Base-by-base conservation (phyloP, 2,329 filamentous ascomycete species). In the Xylaria digitata region DNA sequence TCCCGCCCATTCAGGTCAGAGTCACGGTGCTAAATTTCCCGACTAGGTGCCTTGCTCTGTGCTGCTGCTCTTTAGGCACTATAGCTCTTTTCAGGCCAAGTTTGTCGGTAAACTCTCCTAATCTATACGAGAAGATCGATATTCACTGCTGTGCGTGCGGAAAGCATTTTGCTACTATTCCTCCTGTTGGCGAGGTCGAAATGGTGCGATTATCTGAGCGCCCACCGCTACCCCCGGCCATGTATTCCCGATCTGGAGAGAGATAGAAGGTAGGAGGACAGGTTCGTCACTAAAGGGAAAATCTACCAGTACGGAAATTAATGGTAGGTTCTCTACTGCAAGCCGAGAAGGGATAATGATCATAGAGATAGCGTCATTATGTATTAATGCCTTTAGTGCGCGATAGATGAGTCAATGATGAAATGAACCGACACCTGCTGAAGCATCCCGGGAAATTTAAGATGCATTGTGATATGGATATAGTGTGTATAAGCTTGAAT, bases 121-220 rank as follows among this genome's bases (percentile, higher is more conserved):
- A 62, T 21, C 52, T 46, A 46, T 45, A 30, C 17, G 45, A 45
- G 61, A 63, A 58, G 19, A 30, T 58, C 54, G 61, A 63, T 34
- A 46, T 63, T 15, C 61, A 63, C 34, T 63, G 61, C 48, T n/a
- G 26, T 13, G 43, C 54, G n/a, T 63, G 61, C 61, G 54, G 50
- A 48, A 58, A 23, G 26, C 61, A 63, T 13, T 40, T 63, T 32
- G 61, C 54, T n/a, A 63, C 46, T 9, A 19, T 63, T 1, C 3
- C 45, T 15, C 61, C 61, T 1, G 61, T 53, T 30, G 53, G 32
- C 8, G 61, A 58, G n/a, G 37, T 63, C 37, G 37, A 63, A 40
- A 43, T 58, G n/a, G 54, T 42, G 17, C 60, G 52, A 21, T 23
- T 56, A 32, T 53, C 60, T 1, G 8, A 63, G 1, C 60, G 53